These are phyloP conservation scores for Cavenderia fasciculata DNA, from an alignment of 78 protist genomes.

Conservation along the genomic window DNA sequence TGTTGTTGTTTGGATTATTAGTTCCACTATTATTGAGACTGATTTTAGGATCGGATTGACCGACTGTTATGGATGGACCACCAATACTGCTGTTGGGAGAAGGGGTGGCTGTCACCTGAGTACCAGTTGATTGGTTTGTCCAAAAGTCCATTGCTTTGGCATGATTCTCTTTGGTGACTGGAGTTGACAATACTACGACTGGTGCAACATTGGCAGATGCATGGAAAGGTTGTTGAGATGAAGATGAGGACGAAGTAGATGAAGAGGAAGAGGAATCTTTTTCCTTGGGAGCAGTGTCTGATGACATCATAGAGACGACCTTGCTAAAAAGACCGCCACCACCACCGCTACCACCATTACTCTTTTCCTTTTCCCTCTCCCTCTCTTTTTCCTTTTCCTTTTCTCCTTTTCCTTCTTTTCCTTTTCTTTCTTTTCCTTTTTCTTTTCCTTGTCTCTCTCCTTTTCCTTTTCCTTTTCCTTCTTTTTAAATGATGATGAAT, in stretches of 20 bases:
- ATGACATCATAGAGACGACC: background rate
- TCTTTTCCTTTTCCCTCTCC: background rate
- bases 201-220: background rate
- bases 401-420: background rate
- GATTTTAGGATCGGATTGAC: too few relatives aligned
- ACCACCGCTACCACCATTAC: background rate
- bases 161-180: slow-evolving; percentile 25
- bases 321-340: background rate
- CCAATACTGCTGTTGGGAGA: too few relatives aligned
- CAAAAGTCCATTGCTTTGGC: slow-evolving; percentile 64
- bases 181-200: background rate
- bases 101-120: too few relatives aligned
- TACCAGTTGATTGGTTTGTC: slow-evolving; percentile 11
- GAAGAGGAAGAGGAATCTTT: background rate
- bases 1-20: background rate
- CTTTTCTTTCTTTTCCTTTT: background rate
- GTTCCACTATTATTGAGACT: background rate
- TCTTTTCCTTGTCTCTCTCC: background rate
- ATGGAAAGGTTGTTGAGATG: background rate
- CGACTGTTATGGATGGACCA: too few relatives aligned
- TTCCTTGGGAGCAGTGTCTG: background rate
- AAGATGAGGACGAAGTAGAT: background rate
- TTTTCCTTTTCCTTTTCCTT: background rate
- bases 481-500: background rate
- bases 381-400: background rate